Evolutionary conservation across 2,329 filamentous ascomycete genomes (phyloP), one percentile per base, ranked within the genome.

Genomic region (Decorospora gaudefroyi): DNA sequence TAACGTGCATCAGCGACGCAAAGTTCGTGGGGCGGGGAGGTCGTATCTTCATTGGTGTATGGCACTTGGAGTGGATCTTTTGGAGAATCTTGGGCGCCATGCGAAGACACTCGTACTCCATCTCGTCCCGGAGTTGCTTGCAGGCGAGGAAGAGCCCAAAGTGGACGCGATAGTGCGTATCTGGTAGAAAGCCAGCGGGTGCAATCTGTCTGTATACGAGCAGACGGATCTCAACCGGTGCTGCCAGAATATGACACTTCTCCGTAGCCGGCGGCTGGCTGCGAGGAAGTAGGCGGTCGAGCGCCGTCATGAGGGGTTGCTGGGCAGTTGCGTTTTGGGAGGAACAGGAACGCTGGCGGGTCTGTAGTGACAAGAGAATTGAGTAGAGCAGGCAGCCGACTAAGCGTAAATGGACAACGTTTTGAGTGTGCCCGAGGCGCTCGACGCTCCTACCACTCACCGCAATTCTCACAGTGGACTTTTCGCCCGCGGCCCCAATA

Each of bases 61-160:
- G 10, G 28, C 27, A 13, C 8, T 7, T 10, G 1, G 26, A n/a
- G 12, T 39, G 15, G 13, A 40, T 26, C 8, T 7, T 11, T n/a
- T 13, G 17, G 7, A 39, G 28, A 27, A 44, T 33, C 9, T 11
- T 10, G 26, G 42, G 27, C 10, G 42, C 42, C 15, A 28, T 2
- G 28, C 34, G 28, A 25, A 33, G 6, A 12, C 27, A 16, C 23
- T 45, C 42, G 9, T 27, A 26, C 10, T 32, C 11, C 38, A 46
- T 36, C 21, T 46, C 43, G 13, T 34, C n/a, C 15, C 15, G 13
- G 9, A 46, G 42, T 11, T 41, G 30, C 17, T 35, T 31, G 37
- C 43, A 46, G n/a, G 43, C 36, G 18, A 46, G 34, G 19, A 42
- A 23, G 4, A 35, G 42, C 25, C 26, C 25, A 3, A 31, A 22